Base-by-base conservation (phyloP, 768 basidiomycete species). In the Pulveroboletus frians region DNA sequence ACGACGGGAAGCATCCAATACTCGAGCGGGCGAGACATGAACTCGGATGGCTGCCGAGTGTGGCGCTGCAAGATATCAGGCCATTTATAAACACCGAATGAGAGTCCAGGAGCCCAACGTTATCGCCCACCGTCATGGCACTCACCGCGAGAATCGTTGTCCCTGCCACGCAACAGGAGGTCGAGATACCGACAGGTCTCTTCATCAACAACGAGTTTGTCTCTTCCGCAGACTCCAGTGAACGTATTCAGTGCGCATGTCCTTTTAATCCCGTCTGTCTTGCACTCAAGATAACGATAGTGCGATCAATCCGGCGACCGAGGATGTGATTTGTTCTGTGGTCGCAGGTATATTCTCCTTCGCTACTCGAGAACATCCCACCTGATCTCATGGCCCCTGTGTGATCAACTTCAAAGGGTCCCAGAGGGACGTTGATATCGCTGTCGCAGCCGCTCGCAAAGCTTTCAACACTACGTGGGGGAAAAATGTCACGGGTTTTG, bases 141-240 rank as follows among this genome's bases (percentile, higher is more conserved):
- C 71, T 68, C 48, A 56, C 65, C 44, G 69, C 66, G 45, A 70
- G 64, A 31, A 53, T 83, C 40, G 59, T 63, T 43, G 58, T 81
- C 49, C 68, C 74, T 27, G 61, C 67, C 43, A 64, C 71, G 23
- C 69, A 73, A 46, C 80, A 77, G 64, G 62, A 71, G 59, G 72
- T 90, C 43, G 71, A 72, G 31, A 75, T 93, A 32, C 84, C 84
- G 9, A 90, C 88, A 7, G 91, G 91, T 15, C 76, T 95, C 21
- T 97, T 90, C 73, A 93, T 97, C 70, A 84, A 93, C 74, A 91
- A 90, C 64, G 78, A 92, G 62, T 94, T 92, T 60, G 85, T 89
- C 26, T 66, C 81, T n/a, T 88, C 87, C 6, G 74, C 76, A 21
- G 85, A 88, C 58, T 85, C 81, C 29, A 61, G 71, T 13, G 84